Evolutionary conservation across 306 rosid genomes (phyloP), one percentile per base, ranked within the genome.

Genomic region (Rubus idaeus): DNA sequence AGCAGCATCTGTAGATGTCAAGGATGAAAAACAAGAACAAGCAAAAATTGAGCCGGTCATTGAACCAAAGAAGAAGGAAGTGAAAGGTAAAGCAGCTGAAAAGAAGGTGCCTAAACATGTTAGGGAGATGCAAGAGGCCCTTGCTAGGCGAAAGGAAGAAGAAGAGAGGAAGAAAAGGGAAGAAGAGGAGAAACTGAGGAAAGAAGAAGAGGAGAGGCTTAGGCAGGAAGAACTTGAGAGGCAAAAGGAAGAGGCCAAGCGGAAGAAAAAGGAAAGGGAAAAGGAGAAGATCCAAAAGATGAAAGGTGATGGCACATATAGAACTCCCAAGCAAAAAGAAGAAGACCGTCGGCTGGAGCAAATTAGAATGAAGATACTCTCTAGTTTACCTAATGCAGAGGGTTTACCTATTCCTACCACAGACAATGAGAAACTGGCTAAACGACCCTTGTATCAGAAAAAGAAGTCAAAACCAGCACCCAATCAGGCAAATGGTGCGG

Each of bases 71-170:
- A 94, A 91, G 86, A 93, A 82, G 53, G 93, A 89, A 5, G 82
- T 82, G 7, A 95, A 92, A 82, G 71, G 89, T 56, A 95, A 92
- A 89, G 90, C 84, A 23, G 84, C 78, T 4, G 98, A 91, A 80
- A 95, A 92, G 92, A 95, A 95, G 83, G 75, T 95, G 73, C 99
- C 99, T 60, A 95, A 95, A 86, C 99, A 95, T 88, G 97, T 95
- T 35, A 92, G 97, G 87, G 99, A 95, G 88, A 95, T 92, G 96
- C 97, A 89, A 85, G 99, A 95, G 84, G 94, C 93, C 66, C 79
- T 95, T 52, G 97, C 99, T 73, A 74, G 96, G 86, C 81, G 97
- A 40, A 79, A 91, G 81, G 99, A 95, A 86, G 90, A 86, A 4
- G 99, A 95, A 80, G 97, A 92, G 76, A 86, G 85, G 87, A 84